Conservation (phyloP, 306 rosid genomes). For the Alnus glutinosa region DNA sequence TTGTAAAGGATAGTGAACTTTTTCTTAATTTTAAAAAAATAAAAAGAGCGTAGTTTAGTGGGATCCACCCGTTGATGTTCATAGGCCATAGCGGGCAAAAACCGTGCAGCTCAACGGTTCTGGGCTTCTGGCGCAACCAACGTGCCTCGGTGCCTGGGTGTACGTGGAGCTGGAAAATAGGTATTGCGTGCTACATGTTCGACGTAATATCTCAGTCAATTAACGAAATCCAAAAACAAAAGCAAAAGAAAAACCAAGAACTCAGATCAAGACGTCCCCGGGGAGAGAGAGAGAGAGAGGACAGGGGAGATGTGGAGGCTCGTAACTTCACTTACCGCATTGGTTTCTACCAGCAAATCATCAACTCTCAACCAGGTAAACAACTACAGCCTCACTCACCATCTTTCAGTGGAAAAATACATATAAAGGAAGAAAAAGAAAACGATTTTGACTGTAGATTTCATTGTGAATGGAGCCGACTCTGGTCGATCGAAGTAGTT, state of each 20-base stretch:
- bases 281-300: neutral
- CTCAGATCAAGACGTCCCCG: neutral
- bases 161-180: no score
- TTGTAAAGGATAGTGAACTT: no score
- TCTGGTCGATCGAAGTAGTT: neutral
- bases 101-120: no score
- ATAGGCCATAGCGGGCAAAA: no score
- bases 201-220: constrained; percentile 30
- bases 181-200: constrained; percentile 16
- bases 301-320: constrained; percentile 57
- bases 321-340: constrained; percentile 35
- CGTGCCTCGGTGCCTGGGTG: no score
- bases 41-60: no score
- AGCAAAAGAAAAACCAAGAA: constrained; percentile 9
- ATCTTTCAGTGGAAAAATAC: neutral
- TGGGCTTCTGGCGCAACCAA: no score
- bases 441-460: neutral
- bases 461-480: neutral
- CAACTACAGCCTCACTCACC: neutral
- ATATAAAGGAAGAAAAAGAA: neutral
- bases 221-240: neutral
- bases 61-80: no score
- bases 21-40: no score
- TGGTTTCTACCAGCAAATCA: constrained; percentile 35
- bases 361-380: constrained; percentile 41